Evolutionary conservation across 116 monocot species (phyloP).

Genomic region (Cymodocea nodosa): DNA sequence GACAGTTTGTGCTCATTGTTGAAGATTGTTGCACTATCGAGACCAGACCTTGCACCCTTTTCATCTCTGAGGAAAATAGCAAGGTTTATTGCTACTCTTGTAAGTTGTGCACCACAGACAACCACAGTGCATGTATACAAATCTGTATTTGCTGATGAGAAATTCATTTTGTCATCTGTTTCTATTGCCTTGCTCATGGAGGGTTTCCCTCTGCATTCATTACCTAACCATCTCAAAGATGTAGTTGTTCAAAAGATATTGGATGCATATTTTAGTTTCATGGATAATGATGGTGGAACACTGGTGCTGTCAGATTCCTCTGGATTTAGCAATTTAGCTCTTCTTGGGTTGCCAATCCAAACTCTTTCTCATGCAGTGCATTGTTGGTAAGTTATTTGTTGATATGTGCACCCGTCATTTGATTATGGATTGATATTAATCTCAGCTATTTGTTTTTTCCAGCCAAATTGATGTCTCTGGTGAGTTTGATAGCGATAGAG

Average conservation of each 20-base stretch:
- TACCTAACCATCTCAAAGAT: slow-evolving; percentile 43
- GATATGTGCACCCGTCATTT: neutral
- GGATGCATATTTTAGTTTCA: slow-evolving; percentile 31
- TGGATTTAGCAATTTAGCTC: slow-evolving; percentile 11
- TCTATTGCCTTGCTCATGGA: slow-evolving; percentile 65
- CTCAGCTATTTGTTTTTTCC: slow-evolving; percentile 15
- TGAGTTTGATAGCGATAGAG: slow-evolving; percentile 25
- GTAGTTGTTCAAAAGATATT: slow-evolving; percentile 27
- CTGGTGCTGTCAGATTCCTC: slow-evolving; percentile 12
- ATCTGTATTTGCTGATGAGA: slow-evolving; percentile 23
- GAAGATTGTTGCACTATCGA: slow-evolving; percentile 32
- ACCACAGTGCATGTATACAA: slow-evolving; percentile 44
- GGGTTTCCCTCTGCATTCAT: slow-evolving; percentile 60
- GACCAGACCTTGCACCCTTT: slow-evolving; percentile 29
- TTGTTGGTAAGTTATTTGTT: slow-evolving; percentile 38
- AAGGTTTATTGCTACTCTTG: slow-evolving; percentile 41
- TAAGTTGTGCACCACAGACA: slow-evolving; percentile 30
- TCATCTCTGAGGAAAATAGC: slow-evolving; percentile 51
- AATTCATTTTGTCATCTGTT: slow-evolving; percentile 13
- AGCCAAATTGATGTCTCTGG: slow-evolving; percentile 45
- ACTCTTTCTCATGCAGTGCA: slow-evolving; percentile 42
- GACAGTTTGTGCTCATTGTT: slow-evolving; percentile 40
- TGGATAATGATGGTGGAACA: slow-evolving; percentile 26
- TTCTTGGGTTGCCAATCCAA: slow-evolving; percentile 46
- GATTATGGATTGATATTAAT: slow-evolving; percentile 6